phyloP scores from a whole-genome alignment of 164 flowering plant species.

The Kingdonia uniflora region DNA sequence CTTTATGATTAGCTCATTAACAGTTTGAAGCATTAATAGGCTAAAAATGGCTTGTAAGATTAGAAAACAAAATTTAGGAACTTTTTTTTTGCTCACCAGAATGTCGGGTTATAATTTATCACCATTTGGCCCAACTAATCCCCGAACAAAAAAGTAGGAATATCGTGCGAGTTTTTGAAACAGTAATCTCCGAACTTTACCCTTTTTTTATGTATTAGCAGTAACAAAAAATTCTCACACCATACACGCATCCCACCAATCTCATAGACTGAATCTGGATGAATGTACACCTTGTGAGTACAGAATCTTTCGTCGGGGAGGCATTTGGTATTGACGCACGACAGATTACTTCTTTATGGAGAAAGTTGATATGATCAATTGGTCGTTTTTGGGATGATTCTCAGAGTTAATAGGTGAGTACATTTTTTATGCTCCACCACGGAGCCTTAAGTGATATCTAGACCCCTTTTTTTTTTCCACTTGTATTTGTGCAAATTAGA shows the following conservation, averaged over 20 bases:
- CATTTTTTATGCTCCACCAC: too few species aligned
- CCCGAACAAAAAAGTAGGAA: too few species aligned
- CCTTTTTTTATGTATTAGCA: not conserved
- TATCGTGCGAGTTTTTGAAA: not conserved
- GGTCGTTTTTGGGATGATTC: constrained; percentile 63
- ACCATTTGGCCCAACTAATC: too few species aligned
- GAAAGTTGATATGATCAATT: constrained; percentile 88
- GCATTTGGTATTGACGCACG: constrained; percentile 84
- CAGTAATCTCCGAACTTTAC: not conserved
- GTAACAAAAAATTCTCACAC: not conserved
- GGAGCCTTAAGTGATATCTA: too few species aligned
- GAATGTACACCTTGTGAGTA: constrained; percentile 35
- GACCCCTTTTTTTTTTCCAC: too few species aligned
- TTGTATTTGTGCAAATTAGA: too few species aligned
- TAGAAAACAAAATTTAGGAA: not conserved
- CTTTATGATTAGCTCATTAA: not conserved
- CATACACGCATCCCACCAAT: not conserved
- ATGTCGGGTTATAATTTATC: too few species aligned
- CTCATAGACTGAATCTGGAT: constrained; percentile 5
- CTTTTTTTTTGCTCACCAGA: not conserved
- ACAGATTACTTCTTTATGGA: constrained; percentile 83
- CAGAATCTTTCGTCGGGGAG: constrained; percentile 79
- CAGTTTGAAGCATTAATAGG: too few species aligned
- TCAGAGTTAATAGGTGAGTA: constrained; percentile 57
- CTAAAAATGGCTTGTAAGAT: too few species aligned